These are phyloP conservation scores for Aspergillus sp. DNA, from an alignment of 2,329 filamentous ascomycete species.

Conservation along the genomic window DNA sequence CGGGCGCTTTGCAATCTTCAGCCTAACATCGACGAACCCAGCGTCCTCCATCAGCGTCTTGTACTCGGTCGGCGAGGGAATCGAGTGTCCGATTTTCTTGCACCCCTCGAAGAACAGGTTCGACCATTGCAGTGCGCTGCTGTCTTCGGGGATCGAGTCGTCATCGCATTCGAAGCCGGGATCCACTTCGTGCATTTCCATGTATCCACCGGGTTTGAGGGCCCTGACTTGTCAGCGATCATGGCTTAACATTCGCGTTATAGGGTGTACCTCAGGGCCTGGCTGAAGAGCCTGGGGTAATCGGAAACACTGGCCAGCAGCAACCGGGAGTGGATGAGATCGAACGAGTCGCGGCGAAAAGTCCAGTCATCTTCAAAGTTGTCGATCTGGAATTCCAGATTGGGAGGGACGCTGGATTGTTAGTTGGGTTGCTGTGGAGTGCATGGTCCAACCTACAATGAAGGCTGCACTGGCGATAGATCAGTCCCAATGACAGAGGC, in stretches of 20 bases:
- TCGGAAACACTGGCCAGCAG: not conserved
- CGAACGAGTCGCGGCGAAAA: not conserved
- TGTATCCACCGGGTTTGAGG: not conserved
- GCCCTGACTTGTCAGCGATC: not conserved
- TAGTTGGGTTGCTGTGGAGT: too few relatives aligned
- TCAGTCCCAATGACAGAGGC: not conserved
- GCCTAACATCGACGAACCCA: not conserved
- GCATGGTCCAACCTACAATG: too few relatives aligned
- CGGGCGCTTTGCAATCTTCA: not conserved
- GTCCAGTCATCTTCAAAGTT: constrained; percentile 1
- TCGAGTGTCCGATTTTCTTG: not conserved
- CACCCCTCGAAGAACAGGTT: not conserved
- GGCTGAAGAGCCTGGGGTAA: not conserved
- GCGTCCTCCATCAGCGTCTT: constrained; percentile 1
- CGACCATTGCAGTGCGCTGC: not conserved
- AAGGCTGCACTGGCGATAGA: not conserved
- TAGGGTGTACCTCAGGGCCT: not conserved
- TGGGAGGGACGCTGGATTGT: not conserved
- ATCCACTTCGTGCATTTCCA: not conserved
- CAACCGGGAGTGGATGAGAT: not conserved
- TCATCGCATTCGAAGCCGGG: not conserved
- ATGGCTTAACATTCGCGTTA: not conserved
- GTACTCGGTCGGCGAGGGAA: not conserved
- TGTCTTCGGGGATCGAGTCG: not conserved
- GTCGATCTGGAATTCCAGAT: not conserved